Evolutionary conservation across 495 filamentous ascomycete species (phyloP).

Genomic region (Sabuloglossum arenarium): DNA sequence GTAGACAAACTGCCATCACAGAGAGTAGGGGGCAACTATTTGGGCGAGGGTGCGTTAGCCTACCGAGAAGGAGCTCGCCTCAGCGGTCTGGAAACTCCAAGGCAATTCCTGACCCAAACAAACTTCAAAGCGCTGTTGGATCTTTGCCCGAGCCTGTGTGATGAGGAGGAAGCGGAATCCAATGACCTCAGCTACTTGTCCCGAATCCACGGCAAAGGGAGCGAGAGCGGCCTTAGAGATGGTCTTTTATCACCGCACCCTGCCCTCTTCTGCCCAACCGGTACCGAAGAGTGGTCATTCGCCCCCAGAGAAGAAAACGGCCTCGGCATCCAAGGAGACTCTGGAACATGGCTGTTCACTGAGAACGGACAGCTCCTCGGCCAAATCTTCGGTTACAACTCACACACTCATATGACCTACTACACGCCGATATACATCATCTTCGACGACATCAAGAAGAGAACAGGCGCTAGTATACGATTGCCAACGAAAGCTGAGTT

Average conservation of each 20-base stretch:
- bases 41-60: background rate
- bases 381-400: background rate
- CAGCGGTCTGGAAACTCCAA: too few species aligned
- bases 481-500: background rate
- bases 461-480: background rate
- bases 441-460: background rate
- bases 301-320: background rate
- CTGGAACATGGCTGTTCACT: slow-evolving; percentile 1
- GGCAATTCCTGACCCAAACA: too few species aligned
- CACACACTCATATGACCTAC: background rate
- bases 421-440: background rate
- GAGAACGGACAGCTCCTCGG: background rate
- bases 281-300: background rate
- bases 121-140: too few species aligned
- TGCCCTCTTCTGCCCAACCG: background rate
- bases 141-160: background rate
- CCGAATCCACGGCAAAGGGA: background rate
- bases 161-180: background rate
- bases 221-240: background rate
- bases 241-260: background rate
- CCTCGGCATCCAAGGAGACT: background rate
- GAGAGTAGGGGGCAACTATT: background rate
- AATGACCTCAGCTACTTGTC: background rate
- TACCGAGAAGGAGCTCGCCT: too few species aligned
- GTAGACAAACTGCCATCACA: background rate